A percentile compares a stretch with the other conserved stretches of the same genome.
Conservation (phyloP, 768 basidiomycete genomes). For the Rhodotorula paludigena region DNA sequence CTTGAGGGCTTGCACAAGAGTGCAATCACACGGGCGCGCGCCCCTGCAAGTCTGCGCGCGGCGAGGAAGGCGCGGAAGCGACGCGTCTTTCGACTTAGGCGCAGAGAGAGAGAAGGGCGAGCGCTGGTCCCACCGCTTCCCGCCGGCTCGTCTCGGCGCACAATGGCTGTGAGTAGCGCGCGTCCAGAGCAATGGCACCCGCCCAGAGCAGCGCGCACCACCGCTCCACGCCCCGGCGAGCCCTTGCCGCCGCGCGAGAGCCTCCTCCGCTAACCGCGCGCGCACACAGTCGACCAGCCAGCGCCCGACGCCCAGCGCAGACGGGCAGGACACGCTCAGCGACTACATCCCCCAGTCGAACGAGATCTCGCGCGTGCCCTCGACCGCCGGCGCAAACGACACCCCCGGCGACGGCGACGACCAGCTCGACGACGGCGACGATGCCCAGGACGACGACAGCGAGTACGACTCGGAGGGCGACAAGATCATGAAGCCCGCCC, state of each 20-base stretch:
- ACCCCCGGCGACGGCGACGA: slow-evolving; percentile 58
- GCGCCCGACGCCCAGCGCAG: neutral
- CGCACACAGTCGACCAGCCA: neutral
- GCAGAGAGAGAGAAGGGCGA: no score
- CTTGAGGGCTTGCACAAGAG: no score
- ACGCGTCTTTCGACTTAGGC: no score
- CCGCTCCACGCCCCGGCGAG: no score
- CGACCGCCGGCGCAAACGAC: slow-evolving; percentile 53
- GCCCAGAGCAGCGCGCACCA: neutral
- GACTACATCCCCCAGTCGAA: slow-evolving; percentile 80
- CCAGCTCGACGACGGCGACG: slow-evolving; percentile 59
- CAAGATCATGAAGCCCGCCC: neutral
- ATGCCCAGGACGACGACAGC: slow-evolving; percentile 29
- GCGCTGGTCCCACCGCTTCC: no score
- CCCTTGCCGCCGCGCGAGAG: neutral
- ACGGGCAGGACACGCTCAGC: slow-evolving; percentile 63
- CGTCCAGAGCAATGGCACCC: no score
- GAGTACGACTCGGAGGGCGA: slow-evolving; percentile 26
- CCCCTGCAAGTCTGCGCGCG: no score
- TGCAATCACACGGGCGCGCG: no score
- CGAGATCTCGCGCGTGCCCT: slow-evolving; percentile 76
- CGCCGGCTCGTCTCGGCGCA: no score
- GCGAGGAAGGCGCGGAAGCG: no score
- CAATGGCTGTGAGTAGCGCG: no score
- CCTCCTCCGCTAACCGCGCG: neutral